Evolutionary conservation across 495 filamentous ascomycete genomes (phyloP).

Genomic region (Penicillium riverlandense): DNA sequence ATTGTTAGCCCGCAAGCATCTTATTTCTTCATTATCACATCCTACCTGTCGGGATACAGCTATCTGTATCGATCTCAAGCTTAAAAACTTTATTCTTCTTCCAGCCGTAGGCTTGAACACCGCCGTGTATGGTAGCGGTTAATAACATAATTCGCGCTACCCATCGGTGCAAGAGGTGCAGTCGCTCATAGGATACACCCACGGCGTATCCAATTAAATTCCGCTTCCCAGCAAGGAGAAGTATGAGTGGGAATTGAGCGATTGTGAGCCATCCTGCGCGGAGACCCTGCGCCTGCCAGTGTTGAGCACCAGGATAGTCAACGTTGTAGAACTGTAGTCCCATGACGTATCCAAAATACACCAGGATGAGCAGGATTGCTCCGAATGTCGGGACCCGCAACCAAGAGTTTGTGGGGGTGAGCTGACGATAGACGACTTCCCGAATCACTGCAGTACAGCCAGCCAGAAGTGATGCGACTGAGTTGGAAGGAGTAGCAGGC

Average conservation of each 20-base stretch:
- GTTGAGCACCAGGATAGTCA: slow-evolving; percentile 21
- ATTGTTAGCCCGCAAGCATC: slow-evolving; percentile 53
- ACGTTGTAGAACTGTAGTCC: slow-evolving; percentile 3
- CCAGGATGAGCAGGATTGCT: slow-evolving; percentile 1
- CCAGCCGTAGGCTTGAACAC: slow-evolving; percentile 66
- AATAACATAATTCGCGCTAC: slow-evolving; percentile 66
- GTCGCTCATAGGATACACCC: slow-evolving; percentile 63
- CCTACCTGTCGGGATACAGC: too few species aligned
- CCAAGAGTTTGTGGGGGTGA: slow-evolving; percentile 3
- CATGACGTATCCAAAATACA: slow-evolving; percentile 5
- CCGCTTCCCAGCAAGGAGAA: slow-evolving; percentile 71
- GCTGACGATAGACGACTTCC: slow-evolving; percentile 4
- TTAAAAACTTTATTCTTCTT: slow-evolving; percentile 1
- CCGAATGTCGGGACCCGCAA: slow-evolving; percentile 5
- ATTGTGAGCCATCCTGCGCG: slow-evolving; percentile 70
- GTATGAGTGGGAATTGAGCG: slow-evolving; percentile 75
- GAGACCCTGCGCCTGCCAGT: slow-evolving; percentile 67
- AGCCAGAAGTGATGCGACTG: background rate
- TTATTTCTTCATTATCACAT: slow-evolving; percentile 45
- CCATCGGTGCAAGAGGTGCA: slow-evolving; percentile 87
- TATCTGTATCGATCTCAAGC: too few species aligned
- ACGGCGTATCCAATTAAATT: slow-evolving; percentile 63
- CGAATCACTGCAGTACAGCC: slow-evolving; percentile 5
- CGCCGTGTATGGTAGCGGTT: slow-evolving; percentile 67
- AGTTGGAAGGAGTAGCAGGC: background rate